A percentile compares a stretch with the other conserved stretches of the same genome.
These are phyloP conservation scores for Cryphonectria japonica DNA, from an alignment of 2,329 filamentous ascomycete species.

Conservation along the genomic window DNA sequence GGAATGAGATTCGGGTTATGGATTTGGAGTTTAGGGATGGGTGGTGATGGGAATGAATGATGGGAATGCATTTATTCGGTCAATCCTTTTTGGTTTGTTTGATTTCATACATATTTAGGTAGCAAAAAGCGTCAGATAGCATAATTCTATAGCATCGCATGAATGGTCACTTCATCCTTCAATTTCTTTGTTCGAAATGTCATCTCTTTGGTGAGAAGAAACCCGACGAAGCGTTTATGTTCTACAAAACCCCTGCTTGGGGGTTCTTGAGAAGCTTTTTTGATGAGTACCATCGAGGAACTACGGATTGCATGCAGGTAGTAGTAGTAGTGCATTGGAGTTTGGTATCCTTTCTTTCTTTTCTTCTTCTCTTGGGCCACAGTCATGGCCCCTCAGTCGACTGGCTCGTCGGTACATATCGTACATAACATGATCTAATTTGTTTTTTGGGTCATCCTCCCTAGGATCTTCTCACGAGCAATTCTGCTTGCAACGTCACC, in stretches of 20 bases:
- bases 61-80: not conserved
- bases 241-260: too few species aligned
- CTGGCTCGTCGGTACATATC: constrained; percentile 4
- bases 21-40: constrained; percentile 36
- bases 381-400: not conserved
- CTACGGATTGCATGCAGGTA: not conserved
- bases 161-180: not conserved
- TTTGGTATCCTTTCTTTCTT: constrained; percentile 5
- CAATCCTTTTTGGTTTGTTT: not conserved
- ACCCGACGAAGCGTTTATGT: not conserved
- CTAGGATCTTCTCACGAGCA: constrained; percentile 76
- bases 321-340: not conserved
- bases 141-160: not conserved
- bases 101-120: not conserved
- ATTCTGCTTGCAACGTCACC: constrained; percentile 75
- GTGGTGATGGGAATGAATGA: constrained; percentile 29
- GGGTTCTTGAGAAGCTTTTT: not conserved
- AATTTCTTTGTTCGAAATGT: not conserved
- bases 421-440: constrained; percentile 1
- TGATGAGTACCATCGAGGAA: not conserved
- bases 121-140: not conserved
- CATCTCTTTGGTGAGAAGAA: not conserved
- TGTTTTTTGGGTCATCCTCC: constrained; percentile 37
- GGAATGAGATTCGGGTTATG: constrained; percentile 35
- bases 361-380: not conserved